Evolutionary conservation across 2,329 filamentous ascomycete species (phyloP), one percentile per base, ranked within the genome.

Genomic region (Pseudogymnoascus sp.): DNA sequence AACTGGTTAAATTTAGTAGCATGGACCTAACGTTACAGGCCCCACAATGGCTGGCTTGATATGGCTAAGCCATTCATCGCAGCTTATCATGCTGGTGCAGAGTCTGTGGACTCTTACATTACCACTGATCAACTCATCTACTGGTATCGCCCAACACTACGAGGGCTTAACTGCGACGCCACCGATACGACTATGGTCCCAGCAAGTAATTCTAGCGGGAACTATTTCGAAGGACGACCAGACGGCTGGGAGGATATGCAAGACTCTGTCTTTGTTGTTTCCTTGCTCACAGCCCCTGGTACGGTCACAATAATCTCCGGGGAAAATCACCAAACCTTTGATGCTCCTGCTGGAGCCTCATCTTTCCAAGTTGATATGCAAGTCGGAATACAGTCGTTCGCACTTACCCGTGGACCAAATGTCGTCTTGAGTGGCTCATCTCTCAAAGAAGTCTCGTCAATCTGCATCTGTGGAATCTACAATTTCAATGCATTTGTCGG

Each of bases 81-180:
- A 25, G 65, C 66, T 18, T 69, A 63, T 45, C 64, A 69, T 38
- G 68, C 61, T 5, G 61, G 67, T 4, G 63, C 63, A 16, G 61
- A 35, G 5, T 63, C 63, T 43, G 62, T 64, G 7, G 58, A 65
- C 28, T 35, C 6, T 68, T 28, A 65, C 16, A 67, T 69, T 14
- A 63, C 62, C 31, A 58, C 25, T 1, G 69, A 77, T 64, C 70
- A 71, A 21, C 66, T 78, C 12, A 65, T 72, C 2, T 76, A 72
- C 65, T 79, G 77, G 77, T 79, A 79, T 65, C 73, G 77, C 14
- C 72, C 72, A 4, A 72, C 71, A 18, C 33, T 66, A 1, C 31
- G 61, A 5, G 71, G 72, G 5, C 71, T 71, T 12, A 58, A 64
- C 7, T 71, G 73, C 9, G 74, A 76, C 33, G 64, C 64, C 4